A percentile compares a stretch with the other conserved stretches of the same genome.
These are phyloP conservation scores for Mycena filopes DNA, from an alignment of 768 basidiomycete species.

Conservation along the genomic window DNA sequence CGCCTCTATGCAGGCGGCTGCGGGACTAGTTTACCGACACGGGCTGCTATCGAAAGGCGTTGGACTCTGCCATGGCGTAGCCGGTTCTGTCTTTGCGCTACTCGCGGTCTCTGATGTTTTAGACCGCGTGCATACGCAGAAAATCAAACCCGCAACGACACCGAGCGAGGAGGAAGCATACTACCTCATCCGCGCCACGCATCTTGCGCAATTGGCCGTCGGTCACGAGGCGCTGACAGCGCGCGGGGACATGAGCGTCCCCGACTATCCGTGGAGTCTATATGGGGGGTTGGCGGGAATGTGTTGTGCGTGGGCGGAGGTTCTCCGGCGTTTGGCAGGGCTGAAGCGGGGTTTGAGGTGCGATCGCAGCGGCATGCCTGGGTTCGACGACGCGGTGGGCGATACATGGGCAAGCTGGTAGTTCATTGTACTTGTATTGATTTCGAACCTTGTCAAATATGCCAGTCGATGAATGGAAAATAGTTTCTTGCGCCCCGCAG, in stretches of 20 bases:
- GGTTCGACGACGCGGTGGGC: constrained; percentile 50
- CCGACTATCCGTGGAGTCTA: constrained; percentile 66
- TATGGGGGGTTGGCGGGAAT: constrained; percentile 70
- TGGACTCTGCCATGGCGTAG: constrained; percentile 70
- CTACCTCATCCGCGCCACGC: constrained; percentile 54
- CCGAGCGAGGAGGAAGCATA: constrained; percentile 8
- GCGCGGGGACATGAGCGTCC: constrained; percentile 54
- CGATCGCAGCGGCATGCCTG: constrained; percentile 49
- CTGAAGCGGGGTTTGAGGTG: constrained; percentile 26
- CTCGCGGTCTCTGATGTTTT: constrained; percentile 59
- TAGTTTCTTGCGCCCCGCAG: too few relatives aligned
- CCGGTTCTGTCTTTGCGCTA: constrained; percentile 63
- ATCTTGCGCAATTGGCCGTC: constrained; percentile 59
- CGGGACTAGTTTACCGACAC: constrained; percentile 54
- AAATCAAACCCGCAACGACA: background rate
- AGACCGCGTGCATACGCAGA: constrained; percentile 36
- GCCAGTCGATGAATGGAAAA: background rate
- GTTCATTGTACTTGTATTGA: background rate
- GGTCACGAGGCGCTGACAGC: constrained; percentile 44
- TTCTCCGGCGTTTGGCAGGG: constrained; percentile 45
- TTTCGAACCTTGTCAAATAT: background rate
- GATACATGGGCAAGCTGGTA: constrained; percentile 32
- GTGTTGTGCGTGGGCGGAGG: constrained; percentile 66
- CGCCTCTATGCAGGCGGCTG: constrained; percentile 50
- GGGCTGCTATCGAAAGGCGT: constrained; percentile 67